Base-by-base conservation (phyloP, 2,329 filamentous ascomycete genomes). In the Colletotrichum agaves region DNA sequence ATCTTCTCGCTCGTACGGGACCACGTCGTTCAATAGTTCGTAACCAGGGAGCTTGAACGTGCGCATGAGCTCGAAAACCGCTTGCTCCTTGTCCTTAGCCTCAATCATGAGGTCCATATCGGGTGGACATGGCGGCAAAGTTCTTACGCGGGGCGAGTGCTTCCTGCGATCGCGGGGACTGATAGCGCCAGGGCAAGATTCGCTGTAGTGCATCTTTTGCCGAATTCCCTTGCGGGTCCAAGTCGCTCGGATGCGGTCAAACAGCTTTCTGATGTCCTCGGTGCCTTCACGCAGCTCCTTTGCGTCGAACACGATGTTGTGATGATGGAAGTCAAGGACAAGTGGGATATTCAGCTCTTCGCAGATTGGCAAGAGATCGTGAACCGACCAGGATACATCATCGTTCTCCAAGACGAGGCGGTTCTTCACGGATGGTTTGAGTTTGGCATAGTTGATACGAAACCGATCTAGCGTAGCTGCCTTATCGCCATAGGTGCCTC, bases 51-150 rank as follows among this genome's bases (percentile, higher is more conserved):
- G 83, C 73, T 91, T 94, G 77, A 94, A 97, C 0, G 85, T 94
- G 21, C 91, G 87, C 94, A 98, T 98, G 17, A 98, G 84, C 71
- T 97, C 93, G 73, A 98, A 97, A 0, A 98, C 93, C 0, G 95
- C 94, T 78, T 98, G 95, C 77, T 98, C 95, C 79, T 98, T 98
- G 75, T 98, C 95, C 77, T 98, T 98, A 53, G 95, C 95, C 80
- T 98, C 95, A 68, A 98, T 98, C 95, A 98, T 98, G n/a, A 98
- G 83, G 75, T 98, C 95, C 91, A 97, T 96, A 35, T 91, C 90
- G 1, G 88, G 82, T 4, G 90, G 85, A 73, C 95, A 98, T 0
- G 95, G 94, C 1, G 95, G 95, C 1, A 98, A 79, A 0, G 90
- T 92, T 71, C 85, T 85, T 2, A 97, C 93, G 8, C 95, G 87